These are phyloP conservation scores for Yamadazyma paraphyllophila DNA, from an alignment of 805 yeast species.

Conservation along the genomic window DNA sequence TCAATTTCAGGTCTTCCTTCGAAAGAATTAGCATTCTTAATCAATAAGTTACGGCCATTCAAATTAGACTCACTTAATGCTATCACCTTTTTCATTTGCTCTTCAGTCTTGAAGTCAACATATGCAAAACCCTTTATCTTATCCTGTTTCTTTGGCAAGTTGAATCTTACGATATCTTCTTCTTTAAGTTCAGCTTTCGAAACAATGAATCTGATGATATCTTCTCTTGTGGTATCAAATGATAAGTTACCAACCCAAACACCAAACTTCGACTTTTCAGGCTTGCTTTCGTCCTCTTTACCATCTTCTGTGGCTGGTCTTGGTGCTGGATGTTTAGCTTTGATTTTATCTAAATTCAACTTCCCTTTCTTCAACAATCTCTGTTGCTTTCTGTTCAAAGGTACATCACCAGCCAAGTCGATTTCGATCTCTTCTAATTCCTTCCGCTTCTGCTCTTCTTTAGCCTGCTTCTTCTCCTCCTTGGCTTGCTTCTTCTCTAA, in stretches of 20 bases:
- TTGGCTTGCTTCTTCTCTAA: constrained; percentile 19
- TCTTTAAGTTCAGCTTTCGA: constrained; percentile 49
- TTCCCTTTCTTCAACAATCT: constrained; percentile 82
- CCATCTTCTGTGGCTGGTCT: constrained; percentile 29
- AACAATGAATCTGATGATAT: constrained; percentile 60
- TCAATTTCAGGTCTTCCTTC: constrained; percentile 79
- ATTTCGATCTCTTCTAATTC: constrained; percentile 65
- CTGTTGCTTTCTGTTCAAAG: constrained; percentile 88
- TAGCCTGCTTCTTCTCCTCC: constrained; percentile 31
- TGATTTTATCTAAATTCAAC: constrained; percentile 59
- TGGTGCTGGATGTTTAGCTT: constrained; percentile 35
- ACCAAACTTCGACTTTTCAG: constrained; percentile 56
- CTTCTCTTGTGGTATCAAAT: constrained; percentile 78
- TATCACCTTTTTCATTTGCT: constrained; percentile 62
- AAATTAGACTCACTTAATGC: constrained; percentile 67
- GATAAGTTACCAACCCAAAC: constrained; percentile 95
- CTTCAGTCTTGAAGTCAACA: constrained; percentile 66
- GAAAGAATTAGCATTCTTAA: constrained; percentile 75
- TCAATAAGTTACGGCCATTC: constrained; percentile 82
- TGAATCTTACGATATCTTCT: constrained; percentile 67
- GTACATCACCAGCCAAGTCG: constrained; percentile 67
- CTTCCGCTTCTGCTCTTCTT: constrained; percentile 21
- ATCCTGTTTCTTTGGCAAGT: constrained; percentile 72
- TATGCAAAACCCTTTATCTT: constrained; percentile 88
- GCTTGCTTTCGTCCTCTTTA: constrained; percentile 18